Evolutionary conservation across 2,329 filamentous ascomycete species (phyloP).

Genomic region (Laburnicola sp.): DNA sequence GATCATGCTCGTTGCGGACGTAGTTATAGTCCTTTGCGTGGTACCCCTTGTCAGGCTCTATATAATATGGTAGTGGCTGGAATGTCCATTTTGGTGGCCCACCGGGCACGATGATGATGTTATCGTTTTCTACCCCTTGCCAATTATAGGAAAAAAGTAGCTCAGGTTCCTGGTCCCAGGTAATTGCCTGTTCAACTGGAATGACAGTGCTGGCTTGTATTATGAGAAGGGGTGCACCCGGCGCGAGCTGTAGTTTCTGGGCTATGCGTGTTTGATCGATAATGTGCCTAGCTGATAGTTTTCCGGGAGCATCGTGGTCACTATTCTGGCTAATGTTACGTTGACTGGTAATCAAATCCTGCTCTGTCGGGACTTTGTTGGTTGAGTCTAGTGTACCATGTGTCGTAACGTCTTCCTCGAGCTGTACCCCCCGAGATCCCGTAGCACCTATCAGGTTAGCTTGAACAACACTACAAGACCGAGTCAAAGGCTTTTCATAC

Average conservation of each 20-base stretch:
- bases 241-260: slow-evolving; percentile 15
- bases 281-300: too few relatives aligned
- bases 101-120: slow-evolving; percentile 36
- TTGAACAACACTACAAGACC: too few relatives aligned
- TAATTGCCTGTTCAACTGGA: slow-evolving; percentile 17
- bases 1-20: slow-evolving; percentile 26
- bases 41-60: slow-evolving; percentile 26
- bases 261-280: slow-evolving; percentile 9
- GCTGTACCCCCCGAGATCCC: too few relatives aligned
- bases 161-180: slow-evolving; percentile 33
- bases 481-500: too few relatives aligned
- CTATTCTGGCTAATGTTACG: not conserved
- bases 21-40: slow-evolving; percentile 35
- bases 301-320: too few relatives aligned
- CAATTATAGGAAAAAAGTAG: slow-evolving; percentile 37
- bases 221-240: slow-evolving; percentile 22
- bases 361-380: too few relatives aligned
- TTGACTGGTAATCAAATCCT: too few relatives aligned
- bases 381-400: too few relatives aligned
- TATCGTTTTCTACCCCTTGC: slow-evolving; percentile 24
- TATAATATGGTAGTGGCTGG: slow-evolving; percentile 19
- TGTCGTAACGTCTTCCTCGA: too few relatives aligned
- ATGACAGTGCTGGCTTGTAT: slow-evolving; percentile 17
- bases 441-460: too few relatives aligned
- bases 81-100: slow-evolving; percentile 29